These are phyloP conservation scores for Dryas drummondii DNA, from an alignment of 306 rosid genomes.

Conservation along the genomic window DNA sequence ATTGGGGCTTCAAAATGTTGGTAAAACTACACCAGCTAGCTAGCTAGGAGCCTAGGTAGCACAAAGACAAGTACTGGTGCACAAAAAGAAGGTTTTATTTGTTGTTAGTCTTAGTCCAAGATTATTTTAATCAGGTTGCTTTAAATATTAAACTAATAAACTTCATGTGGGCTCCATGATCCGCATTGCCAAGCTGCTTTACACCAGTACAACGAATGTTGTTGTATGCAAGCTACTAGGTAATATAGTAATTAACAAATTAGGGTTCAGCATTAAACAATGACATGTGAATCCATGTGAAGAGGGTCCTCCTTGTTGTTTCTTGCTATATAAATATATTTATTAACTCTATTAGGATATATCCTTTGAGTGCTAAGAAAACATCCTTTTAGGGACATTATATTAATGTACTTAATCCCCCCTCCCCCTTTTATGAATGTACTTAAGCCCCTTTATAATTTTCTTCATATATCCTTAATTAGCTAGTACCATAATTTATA, in stretches of 20 bases:
- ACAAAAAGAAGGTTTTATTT: constrained; percentile 34
- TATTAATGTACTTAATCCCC: too few relatives aligned
- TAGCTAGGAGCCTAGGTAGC: too few relatives aligned
- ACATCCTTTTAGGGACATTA: constrained; percentile 17
- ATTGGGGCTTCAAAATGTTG: constrained; percentile 15
- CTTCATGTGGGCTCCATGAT: constrained; percentile 38
- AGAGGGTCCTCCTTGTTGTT: constrained; percentile 55
- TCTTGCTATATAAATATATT: too few relatives aligned
- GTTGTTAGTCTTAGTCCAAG: constrained; percentile 36
- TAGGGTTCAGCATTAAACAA: constrained; percentile 31
- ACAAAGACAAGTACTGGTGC: constrained; percentile 8
- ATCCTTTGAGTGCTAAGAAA: constrained; percentile 30
- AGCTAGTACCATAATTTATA: too few relatives aligned
- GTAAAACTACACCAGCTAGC: constrained; percentile 23
- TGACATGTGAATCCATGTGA: constrained; percentile 69
- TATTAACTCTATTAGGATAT: not conserved
- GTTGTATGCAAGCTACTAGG: constrained; percentile 22
- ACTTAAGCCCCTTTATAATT: too few relatives aligned
- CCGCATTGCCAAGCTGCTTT: constrained; percentile 36
- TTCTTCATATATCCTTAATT: too few relatives aligned
- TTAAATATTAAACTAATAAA: constrained; percentile 23
- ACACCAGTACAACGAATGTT: constrained; percentile 27
- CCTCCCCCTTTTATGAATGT: too few relatives aligned
- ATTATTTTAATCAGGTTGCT: constrained; percentile 31
- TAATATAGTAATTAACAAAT: constrained; percentile 23